Evolutionary conservation across 1,284 basidiomycete species (phyloP).

Genomic region (Cryptococcus neoformans): DNA sequence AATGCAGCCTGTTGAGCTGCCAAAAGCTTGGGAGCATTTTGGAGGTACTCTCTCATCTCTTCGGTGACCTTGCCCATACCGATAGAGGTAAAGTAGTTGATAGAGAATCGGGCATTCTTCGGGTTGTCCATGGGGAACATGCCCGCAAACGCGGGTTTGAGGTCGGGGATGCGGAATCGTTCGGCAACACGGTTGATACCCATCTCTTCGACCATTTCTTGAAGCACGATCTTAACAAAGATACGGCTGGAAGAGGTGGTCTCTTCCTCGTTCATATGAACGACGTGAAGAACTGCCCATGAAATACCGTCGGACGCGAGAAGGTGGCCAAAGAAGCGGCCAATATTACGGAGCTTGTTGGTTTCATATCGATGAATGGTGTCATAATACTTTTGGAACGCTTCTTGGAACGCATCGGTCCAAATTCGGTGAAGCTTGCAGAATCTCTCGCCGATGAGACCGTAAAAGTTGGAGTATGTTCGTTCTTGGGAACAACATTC

Average conservation of each 20-base stretch:
- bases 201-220: conserved; percentile 90
- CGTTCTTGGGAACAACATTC: conserved; percentile 99
- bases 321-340: conserved; percentile 91
- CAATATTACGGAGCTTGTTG: conserved; percentile 95
- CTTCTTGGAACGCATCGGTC: conserved; percentile 83
- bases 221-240: conserved; percentile 95
- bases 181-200: conserved; percentile 78
- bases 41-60: conserved; percentile 93
- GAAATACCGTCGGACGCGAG: conserved; percentile 81
- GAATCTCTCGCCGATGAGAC: conserved; percentile 92
- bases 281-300: conserved; percentile 78
- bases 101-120: conserved; percentile 93
- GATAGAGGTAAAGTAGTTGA: conserved; percentile 97
- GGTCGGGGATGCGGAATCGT: conserved; percentile 80
- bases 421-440: conserved; percentile 93
- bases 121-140: conserved; percentile 98
- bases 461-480: conserved; percentile 94
- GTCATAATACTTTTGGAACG: conserved; percentile 87
- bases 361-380: conserved; percentile 99
- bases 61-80: conserved; percentile 88
- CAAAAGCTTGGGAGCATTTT: conserved; percentile 85
- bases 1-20: conserved; percentile 88
- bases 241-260: conserved; percentile 96
- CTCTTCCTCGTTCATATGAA: conserved; percentile 96
- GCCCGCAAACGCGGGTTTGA: conserved; percentile 67